A percentile compares a stretch with the other conserved stretches of the same genome.
These are phyloP conservation scores for Cymodocea nodosa DNA, from an alignment of 116 monocot genomes.

Conservation along the genomic window DNA sequence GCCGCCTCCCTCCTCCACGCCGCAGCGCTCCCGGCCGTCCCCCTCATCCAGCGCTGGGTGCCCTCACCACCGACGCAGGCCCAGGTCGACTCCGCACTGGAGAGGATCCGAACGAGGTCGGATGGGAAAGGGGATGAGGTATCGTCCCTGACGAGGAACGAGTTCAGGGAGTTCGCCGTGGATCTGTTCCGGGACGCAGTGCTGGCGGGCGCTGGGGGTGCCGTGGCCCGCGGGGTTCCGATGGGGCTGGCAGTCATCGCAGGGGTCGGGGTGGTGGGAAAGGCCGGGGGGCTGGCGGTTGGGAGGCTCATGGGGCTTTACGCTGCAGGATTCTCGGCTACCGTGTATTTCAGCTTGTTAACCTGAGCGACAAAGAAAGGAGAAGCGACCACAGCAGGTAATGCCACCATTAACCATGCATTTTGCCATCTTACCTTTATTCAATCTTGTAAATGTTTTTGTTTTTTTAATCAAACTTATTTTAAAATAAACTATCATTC, in stretches of 20 bases:
- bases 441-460: too few species aligned
- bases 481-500: too few species aligned
- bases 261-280: conserved; percentile 25
- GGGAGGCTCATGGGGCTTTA: conserved; percentile 35
- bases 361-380: too few species aligned
- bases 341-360: too few species aligned
- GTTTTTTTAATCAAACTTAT: too few species aligned
- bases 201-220: background rate
- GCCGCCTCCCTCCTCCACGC: conserved; percentile 32
- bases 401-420: too few species aligned
- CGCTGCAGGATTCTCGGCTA: conserved; percentile 29
- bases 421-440: too few species aligned
- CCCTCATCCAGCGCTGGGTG: conserved; percentile 15
- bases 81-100: conserved; percentile 21
- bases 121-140: background rate
- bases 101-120: background rate
- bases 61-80: conserved; percentile 6
- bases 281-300: conserved; percentile 16
- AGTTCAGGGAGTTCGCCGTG: conserved; percentile 39
- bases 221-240: conserved; percentile 8
- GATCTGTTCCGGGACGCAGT: conserved; percentile 36
- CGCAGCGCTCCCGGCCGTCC: conserved; percentile 15
- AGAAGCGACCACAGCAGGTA: too few species aligned
- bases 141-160: conserved; percentile 10
- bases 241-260: conserved; percentile 32